Percentiles rank a stretch among this genome's conserved stretches.
Evolutionary conservation across 495 filamentous ascomycete genomes (phyloP).

Genomic region (Collariella sp.): DNA sequence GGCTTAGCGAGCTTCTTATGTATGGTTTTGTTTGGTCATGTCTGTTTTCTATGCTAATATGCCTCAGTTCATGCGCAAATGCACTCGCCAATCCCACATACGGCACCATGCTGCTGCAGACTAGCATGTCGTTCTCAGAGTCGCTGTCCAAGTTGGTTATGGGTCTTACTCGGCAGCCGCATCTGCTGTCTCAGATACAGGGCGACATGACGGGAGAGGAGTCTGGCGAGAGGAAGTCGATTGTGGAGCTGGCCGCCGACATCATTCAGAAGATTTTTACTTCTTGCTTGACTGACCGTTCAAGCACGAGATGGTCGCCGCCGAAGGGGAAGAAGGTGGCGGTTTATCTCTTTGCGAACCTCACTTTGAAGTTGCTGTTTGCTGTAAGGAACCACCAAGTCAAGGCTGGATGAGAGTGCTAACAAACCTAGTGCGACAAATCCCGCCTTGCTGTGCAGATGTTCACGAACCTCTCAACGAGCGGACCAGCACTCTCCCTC

Average conservation of each 20-base stretch:
- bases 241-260: constrained; percentile 78
- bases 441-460: constrained; percentile 67
- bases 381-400: constrained; percentile 42
- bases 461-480: constrained; percentile 78
- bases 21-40: constrained; percentile 32
- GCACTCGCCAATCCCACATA: constrained; percentile 70
- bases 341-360: constrained; percentile 84
- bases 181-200: constrained; percentile 53
- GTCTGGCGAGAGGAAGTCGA: constrained; percentile 56
- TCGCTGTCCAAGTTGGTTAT: constrained; percentile 73
- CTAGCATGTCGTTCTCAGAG: constrained; percentile 65
- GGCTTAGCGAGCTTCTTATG: constrained; percentile 64
- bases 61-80: constrained; percentile 59
- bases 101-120: constrained; percentile 69
- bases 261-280: constrained; percentile 85
- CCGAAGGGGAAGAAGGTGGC: constrained; percentile 78
- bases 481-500: constrained; percentile 64
- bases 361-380: constrained; percentile 83
- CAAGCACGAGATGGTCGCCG: constrained; percentile 46
- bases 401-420: not conserved
- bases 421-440: constrained; percentile 45
- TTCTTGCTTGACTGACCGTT: constrained; percentile 78
- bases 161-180: constrained; percentile 64
- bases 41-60: constrained; percentile 5
- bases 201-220: constrained; percentile 41